phyloP scores from a whole-genome alignment of 345 rosid genomes.

The Eucalyptus regnans region DNA sequence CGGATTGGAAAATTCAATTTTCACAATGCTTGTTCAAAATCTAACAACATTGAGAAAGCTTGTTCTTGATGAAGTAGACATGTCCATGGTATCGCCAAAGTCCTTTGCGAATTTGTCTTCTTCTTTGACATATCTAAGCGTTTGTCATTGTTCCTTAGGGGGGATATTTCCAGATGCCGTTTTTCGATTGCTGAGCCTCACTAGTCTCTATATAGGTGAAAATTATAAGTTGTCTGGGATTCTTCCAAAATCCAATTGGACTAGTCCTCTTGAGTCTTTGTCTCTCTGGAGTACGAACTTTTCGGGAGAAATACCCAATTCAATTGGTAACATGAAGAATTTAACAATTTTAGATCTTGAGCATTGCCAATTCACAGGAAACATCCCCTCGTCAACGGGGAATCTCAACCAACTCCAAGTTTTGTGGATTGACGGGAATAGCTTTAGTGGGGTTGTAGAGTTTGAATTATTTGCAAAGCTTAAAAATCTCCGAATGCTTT shows the following conservation, averaged over 20 bases:
- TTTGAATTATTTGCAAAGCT: neutral
- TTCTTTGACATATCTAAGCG: neutral
- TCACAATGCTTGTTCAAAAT: neutral
- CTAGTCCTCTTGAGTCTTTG: neutral
- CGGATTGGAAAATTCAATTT: too few relatives aligned
- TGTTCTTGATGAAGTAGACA: neutral
- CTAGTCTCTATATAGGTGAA: fast-evolving
- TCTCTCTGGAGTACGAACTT: fast-evolving
- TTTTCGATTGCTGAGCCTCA: neutral
- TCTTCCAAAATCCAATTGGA: neutral
- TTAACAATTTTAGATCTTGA: neutral
- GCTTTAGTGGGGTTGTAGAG: neutral
- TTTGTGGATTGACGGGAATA: fast-evolving
- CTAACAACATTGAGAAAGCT: neutral
- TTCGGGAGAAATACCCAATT: neutral
- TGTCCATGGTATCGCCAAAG: neutral
- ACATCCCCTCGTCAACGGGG: fast-evolving
- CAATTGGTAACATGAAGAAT: neutral
- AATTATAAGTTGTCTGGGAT: fast-evolving
- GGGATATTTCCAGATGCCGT: neutral
- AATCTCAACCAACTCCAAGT: neutral
- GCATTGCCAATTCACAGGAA: neutral
- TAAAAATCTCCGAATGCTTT: neutral
- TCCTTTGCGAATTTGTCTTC: neutral
- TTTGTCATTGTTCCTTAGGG: fast-evolving